Conservation (phyloP, 192 early-diverging fungal species). For the Thamnidium elegans region DNA sequence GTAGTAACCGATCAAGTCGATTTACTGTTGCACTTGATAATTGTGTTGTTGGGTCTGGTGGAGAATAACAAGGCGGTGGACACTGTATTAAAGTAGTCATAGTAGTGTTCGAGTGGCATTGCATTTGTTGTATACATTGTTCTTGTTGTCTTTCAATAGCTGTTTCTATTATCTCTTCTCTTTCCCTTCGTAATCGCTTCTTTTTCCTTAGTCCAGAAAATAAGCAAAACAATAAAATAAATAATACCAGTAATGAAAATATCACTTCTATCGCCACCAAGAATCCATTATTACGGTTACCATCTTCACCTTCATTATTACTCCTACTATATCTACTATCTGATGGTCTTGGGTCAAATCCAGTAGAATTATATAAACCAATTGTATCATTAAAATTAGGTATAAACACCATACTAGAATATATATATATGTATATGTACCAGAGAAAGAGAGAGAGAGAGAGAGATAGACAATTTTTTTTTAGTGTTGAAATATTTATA, state of each 20-base stretch:
- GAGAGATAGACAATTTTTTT: not conserved
- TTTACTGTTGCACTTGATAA: conserved; percentile 1
- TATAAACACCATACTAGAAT: no score
- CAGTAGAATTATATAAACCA: no score
- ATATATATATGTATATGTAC: no score
- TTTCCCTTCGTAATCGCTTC: not conserved
- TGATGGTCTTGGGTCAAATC: no score
- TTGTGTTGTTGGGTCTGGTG: not conserved
- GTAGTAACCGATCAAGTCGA: conserved; percentile 1
- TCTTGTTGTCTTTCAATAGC: conserved; percentile 8
- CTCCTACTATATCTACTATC: no score
- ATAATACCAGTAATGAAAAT: not conserved
- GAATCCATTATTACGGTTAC: not conserved
- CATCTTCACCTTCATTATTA: no score
- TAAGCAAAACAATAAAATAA: not conserved
- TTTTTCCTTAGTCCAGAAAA: not conserved
- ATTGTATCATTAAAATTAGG: no score
- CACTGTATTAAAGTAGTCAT: not conserved
- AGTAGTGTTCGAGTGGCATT: not conserved
- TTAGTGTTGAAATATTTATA: no score
- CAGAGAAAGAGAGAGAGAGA: not conserved
- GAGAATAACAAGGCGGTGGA: conserved; percentile 9
- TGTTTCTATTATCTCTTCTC: not conserved
- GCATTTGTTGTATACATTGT: not conserved
- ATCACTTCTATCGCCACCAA: conserved; percentile 1